Percentiles rank a stretch among this genome's conserved stretches.
phyloP scores from a whole-genome alignment of 305 asterid species.

The Petunia hybrid region DNA sequence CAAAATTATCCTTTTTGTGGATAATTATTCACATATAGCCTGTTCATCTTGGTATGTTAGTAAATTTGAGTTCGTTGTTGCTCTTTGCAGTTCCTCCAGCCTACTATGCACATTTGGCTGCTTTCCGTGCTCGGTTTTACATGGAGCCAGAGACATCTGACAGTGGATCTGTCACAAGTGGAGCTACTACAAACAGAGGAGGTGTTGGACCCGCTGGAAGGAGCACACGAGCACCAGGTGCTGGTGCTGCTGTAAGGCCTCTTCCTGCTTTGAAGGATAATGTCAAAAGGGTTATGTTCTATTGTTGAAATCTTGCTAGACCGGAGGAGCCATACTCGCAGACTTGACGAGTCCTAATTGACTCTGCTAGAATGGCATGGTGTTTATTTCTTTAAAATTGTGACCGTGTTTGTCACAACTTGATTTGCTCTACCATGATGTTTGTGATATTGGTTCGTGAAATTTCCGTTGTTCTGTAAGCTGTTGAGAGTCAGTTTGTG shows the following conservation, averaged over 20 bases:
- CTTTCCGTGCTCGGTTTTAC: slow-evolving; percentile 94
- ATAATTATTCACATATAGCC: neutral
- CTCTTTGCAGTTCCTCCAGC: slow-evolving; percentile 86
- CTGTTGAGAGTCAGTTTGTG: neutral
- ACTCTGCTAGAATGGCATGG: neutral
- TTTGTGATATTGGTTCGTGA: neutral
- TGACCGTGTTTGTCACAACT: neutral
- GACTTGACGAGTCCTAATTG: neutral
- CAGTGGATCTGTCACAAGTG: slow-evolving; percentile 75
- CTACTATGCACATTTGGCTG: slow-evolving; percentile 94
- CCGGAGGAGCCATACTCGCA: neutral
- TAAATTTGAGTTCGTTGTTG: neutral
- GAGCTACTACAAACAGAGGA: slow-evolving; percentile 65
- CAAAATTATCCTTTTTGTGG: no score
- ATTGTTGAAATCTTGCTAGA: slow-evolving; percentile 51
- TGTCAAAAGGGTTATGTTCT: slow-evolving; percentile 92
- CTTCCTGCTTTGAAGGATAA: slow-evolving; percentile 89
- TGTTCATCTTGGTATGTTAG: neutral
- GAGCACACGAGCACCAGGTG: slow-evolving; percentile 62
- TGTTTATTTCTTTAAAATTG: neutral
- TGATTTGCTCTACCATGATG: neutral
- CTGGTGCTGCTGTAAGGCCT: slow-evolving; percentile 73
- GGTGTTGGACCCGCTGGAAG: slow-evolving; percentile 53
- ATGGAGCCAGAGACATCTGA: slow-evolving; percentile 89
- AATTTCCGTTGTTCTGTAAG: neutral